These are phyloP conservation scores for California macrophylla DNA, from an alignment of 441 rosid species.

Conservation along the genomic window DNA sequence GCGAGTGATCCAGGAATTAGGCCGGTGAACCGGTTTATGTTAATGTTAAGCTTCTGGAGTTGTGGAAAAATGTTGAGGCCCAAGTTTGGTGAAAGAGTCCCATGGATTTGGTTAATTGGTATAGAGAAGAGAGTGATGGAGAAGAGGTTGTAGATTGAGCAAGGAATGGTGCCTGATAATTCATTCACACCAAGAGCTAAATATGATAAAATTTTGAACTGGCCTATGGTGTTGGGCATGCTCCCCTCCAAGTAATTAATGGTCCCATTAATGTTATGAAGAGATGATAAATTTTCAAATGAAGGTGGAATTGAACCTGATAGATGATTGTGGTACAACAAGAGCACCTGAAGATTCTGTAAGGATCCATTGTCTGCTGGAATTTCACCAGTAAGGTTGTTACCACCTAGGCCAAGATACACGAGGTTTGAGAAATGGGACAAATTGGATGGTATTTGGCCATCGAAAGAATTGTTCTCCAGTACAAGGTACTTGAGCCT, in stretches of 20 bases:
- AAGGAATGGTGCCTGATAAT: constrained; percentile 21
- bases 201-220: neutral
- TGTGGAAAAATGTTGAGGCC: constrained; percentile 10
- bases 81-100: constrained; percentile 17
- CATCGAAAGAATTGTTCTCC: neutral
- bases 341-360: neutral
- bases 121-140: neutral
- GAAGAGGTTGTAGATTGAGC: constrained; percentile 22
- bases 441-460: neutral
- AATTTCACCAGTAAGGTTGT: constrained; percentile 9
- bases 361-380: neutral
- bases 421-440: neutral
- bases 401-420: neutral
- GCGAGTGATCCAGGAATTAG: constrained; percentile 19
- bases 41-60: neutral
- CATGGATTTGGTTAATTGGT: constrained; percentile 11
- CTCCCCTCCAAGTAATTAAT: neutral
- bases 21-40: constrained; percentile 3
- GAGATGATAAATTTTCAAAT: constrained; percentile 16
- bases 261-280: accelerated
- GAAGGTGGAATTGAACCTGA: constrained; percentile 15
- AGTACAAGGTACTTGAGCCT: neutral
- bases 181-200: neutral
- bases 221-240: constrained; percentile 15
- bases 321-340: neutral